phyloP scores from a whole-genome alignment of 208 protist species.

The Trypanosoma avium region DNA sequence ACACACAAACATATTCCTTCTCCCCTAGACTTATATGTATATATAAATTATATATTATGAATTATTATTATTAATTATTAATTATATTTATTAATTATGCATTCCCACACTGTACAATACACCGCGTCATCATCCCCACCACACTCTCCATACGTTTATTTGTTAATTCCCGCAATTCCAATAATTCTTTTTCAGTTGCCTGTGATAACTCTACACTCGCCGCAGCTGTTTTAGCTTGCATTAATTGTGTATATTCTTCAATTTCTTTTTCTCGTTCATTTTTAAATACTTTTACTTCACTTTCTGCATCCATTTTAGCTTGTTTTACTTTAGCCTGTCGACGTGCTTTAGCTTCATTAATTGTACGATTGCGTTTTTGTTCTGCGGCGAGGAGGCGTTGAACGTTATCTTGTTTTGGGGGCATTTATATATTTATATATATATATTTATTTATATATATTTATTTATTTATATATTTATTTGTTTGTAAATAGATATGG shows the following conservation, averaged over 20 bases:
- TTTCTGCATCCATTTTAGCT: constrained; percentile 82
- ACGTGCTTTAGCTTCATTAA: constrained; percentile 75
- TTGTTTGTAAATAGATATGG: too few species aligned
- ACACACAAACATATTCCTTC: too few species aligned
- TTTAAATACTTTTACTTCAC: constrained; percentile 74
- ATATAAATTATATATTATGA: too few species aligned
- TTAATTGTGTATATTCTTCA: constrained; percentile 58
- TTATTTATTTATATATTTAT: too few species aligned
- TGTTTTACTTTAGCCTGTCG: constrained; percentile 86
- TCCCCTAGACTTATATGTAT: too few species aligned
- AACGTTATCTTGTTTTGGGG: constrained; percentile 86
- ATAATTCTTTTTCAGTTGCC: constrained; percentile 64
- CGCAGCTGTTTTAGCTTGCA: constrained; percentile 46
- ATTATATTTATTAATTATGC: too few species aligned
- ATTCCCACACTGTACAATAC: too few species aligned
- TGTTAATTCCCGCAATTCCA: constrained; percentile 58
- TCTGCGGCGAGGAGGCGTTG: constrained; percentile 86
- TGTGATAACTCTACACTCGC: constrained; percentile 62
- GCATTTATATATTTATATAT: too few species aligned
- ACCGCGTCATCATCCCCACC: constrained; percentile 57
- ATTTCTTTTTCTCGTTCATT: constrained; percentile 72
- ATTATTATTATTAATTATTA: too few species aligned
- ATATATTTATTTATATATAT: too few species aligned
- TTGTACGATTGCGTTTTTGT: constrained; percentile 80
- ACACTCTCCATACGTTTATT: constrained; percentile 66